phyloP scores from a whole-genome alignment of 441 rosid genomes.

The Syzygium malaccense region DNA sequence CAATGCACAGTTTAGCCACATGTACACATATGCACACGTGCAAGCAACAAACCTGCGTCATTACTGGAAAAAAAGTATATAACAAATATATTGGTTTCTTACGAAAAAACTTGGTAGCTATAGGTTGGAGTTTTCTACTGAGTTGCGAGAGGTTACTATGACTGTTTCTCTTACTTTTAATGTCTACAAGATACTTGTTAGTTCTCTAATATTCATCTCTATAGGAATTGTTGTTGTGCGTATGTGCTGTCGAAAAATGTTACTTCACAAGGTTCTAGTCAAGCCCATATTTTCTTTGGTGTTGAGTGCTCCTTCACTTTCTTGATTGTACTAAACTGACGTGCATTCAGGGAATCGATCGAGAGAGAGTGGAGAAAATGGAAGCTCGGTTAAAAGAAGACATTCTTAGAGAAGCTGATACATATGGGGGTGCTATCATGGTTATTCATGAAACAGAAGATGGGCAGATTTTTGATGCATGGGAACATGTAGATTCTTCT shows the following conservation, averaged over 20 bases:
- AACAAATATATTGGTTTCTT: background rate
- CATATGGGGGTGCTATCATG: constrained; percentile 93
- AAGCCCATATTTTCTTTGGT: background rate
- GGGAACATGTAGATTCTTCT: constrained; percentile 80
- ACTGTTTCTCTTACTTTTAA: background rate
- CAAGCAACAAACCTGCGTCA: background rate
- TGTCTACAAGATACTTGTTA: background rate
- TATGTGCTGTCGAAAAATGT: background rate
- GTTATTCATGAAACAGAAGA: constrained; percentile 94
- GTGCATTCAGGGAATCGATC: constrained; percentile 79
- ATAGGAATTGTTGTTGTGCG: background rate
- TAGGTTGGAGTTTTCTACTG: background rate
- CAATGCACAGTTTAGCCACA: background rate
- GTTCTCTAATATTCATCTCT: background rate
- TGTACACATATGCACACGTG: background rate
- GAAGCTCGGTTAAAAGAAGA: constrained; percentile 98
- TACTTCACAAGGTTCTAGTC: background rate
- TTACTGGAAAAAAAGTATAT: background rate
- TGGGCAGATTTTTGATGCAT: constrained; percentile 82
- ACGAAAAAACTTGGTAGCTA: background rate
- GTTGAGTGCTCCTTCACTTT: background rate
- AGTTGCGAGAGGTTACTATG: background rate
- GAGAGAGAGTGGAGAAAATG: constrained; percentile 96
- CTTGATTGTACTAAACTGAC: constrained; percentile 10
- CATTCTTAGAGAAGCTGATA: constrained; percentile 86